These are phyloP conservation scores for Fusarium equiseti DNA, from an alignment of 2,329 filamentous ascomycete genomes.

Conservation along the genomic window DNA sequence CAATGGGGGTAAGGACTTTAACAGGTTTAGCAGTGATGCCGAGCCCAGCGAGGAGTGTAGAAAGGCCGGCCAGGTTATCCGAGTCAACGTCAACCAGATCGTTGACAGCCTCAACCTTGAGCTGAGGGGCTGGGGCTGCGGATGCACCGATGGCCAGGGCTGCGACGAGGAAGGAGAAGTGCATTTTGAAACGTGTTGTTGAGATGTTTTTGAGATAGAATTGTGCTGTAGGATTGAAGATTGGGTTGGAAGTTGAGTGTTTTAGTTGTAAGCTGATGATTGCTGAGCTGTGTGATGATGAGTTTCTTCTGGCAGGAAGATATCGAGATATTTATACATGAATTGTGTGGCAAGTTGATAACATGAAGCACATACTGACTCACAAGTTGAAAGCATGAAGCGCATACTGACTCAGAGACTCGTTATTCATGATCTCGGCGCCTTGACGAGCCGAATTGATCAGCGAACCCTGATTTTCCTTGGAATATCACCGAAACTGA, in stretches of 20 bases:
- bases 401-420: background rate
- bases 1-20: background rate
- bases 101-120: background rate
- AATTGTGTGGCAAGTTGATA: background rate
- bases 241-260: background rate
- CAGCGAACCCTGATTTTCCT: background rate
- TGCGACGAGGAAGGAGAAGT: background rate
- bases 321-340: background rate
- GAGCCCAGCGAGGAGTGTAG: background rate
- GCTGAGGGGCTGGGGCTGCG: background rate
- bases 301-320: background rate
- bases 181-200: background rate
- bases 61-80: background rate
- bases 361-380: background rate
- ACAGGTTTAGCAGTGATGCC: background rate
- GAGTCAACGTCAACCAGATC: background rate
- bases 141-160: background rate
- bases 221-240: background rate
- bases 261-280: background rate
- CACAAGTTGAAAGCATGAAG: background rate
- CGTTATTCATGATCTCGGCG: background rate
- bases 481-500: no score
- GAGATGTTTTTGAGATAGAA: background rate
- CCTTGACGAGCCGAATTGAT: background rate
- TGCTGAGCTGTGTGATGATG: background rate